Base-by-base conservation (phyloP, 768 basidiomycete species). In the Suillus spraguei region DNA sequence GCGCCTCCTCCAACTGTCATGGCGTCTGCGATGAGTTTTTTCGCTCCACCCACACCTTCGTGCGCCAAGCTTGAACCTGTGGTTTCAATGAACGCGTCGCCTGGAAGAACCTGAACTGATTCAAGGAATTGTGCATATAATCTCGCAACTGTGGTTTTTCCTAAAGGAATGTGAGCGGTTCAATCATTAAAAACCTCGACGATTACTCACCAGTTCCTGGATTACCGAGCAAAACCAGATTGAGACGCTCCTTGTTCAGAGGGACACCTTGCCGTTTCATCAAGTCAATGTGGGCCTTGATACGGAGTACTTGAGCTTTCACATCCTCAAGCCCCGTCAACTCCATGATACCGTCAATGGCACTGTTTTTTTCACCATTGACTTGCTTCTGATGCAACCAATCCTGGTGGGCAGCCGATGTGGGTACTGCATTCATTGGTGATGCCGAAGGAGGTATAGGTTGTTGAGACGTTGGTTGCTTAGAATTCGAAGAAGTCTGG, bases 251-350 rank as follows among this genome's bases (percentile, higher is more conserved):
- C 35, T 80, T 78, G 32, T 82, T 79, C 16, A 87, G 64, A 6
- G 86, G 79, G 0, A 79, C 73, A 17, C 77, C 78, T 72, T 91
- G 89, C 9, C 88, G 80, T n/a, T 70, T 74, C 35, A 78, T 76
- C 0, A 79, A 74, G 22, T 89, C 87, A 11, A 91, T 82, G 67
- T 83, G 86, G 14, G 75, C 82, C 63, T 87, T 85, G 65, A 90
- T 85, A 1, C 69, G 66, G n/a, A 91, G 78, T 13, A 90, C 78
- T 64, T 88, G 77, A 8, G 64, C 64, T 71, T 91, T 91, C 62
- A 91, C 88, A 1, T 81, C 76, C 68, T 90, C 89, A 5, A 91
- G 79, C 3, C 89, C 89, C 2, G 81, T 87, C 86, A 91, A 84
- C 4, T 72, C 81, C 89, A 91, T 91, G 66, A 89, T 82, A 3